Percentiles rank a stretch among this genome's conserved stretches.
Evolutionary conservation across 2,329 filamentous ascomycete genomes (phyloP).

Genomic region (Colletotrichum magnum): DNA sequence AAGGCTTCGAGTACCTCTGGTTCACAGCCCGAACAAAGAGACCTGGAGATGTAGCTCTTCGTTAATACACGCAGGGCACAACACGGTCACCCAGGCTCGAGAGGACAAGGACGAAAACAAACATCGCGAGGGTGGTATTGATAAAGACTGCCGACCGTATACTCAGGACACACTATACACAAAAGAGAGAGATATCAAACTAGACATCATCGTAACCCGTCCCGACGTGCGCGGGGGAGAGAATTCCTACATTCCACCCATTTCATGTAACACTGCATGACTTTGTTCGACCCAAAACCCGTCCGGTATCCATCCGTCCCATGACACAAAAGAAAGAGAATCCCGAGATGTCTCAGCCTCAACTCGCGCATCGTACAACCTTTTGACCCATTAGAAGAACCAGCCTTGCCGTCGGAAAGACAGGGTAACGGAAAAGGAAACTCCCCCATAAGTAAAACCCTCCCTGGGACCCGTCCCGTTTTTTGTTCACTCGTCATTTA

Average conservation of each 20-base stretch:
- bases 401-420: conserved; percentile 8
- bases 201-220: background rate
- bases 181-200: background rate
- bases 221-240: background rate
- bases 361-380: conserved; percentile 23
- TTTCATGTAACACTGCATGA: conserved; percentile 25
- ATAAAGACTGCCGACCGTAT: conserved; percentile 15
- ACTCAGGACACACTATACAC: background rate
- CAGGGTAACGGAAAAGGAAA: conserved; percentile 1
- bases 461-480: background rate
- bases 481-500: background rate
- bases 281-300: conserved; percentile 2
- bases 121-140: conserved; percentile 13
- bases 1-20: no score
- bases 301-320: conserved; percentile 22
- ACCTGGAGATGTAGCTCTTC: no score
- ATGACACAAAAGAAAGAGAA: conserved; percentile 24
- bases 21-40: no score
- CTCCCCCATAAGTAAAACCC: conserved; percentile 13
- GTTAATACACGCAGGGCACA: background rate
- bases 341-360: conserved; percentile 28
- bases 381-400: conserved; percentile 17
- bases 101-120: background rate
- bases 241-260: conserved; percentile 14
- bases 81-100: background rate